Base-by-base conservation (phyloP, 345 rosid genomes). In the Eutrema yunnanense region DNA sequence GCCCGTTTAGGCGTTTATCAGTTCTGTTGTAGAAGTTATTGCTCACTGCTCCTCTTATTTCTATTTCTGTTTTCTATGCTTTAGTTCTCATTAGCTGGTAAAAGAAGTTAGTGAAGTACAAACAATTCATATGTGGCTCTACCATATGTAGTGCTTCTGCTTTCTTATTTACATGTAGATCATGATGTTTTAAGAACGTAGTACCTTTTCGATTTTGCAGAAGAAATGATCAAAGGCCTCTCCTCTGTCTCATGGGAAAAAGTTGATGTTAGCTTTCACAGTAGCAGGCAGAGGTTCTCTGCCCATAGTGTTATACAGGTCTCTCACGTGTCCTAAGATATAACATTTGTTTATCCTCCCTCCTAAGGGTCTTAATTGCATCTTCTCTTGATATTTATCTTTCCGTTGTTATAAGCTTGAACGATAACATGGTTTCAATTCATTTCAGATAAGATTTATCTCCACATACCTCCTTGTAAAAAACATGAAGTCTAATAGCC, bases 231-330 rank as follows among this genome's bases (percentile, higher is more conserved):
- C 73, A 87, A 68, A 30, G 88, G 92, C 37, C 80, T 96, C 59
- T 92, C 98, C 52, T 84, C 83, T 22, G 89, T 96, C 43, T 83
- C 99, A 51, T 96, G 99, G 98, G 95, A 96, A 69, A 96, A 96
- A 73, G 74, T 96, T 43, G 99, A 92, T 74, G 99, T 90, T 79
- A 92, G 97, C 80, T 92, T 96, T 71, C 97, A 87, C 72, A 74
- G 80, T 75, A 80, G 96, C 79, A 82, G 88, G 81, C 91, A 74
- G 83, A 92, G 93, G 75, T 82, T 82, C 78, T 93, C 96, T 42
- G 98, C 99, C 73, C 99, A 96, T 74, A 96, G 92, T 77, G 79
- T 96, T 71, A 96, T 96, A 78, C 99, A 92, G 97, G 99, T 95
- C 33, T 42, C 55, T 76, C 42, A 41, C 29, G 7, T 6, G 33